Percentiles rank a stretch among this genome's conserved stretches.
phyloP scores from a whole-genome alignment of 306 rosid species.

The Prunus davidiana region DNA sequence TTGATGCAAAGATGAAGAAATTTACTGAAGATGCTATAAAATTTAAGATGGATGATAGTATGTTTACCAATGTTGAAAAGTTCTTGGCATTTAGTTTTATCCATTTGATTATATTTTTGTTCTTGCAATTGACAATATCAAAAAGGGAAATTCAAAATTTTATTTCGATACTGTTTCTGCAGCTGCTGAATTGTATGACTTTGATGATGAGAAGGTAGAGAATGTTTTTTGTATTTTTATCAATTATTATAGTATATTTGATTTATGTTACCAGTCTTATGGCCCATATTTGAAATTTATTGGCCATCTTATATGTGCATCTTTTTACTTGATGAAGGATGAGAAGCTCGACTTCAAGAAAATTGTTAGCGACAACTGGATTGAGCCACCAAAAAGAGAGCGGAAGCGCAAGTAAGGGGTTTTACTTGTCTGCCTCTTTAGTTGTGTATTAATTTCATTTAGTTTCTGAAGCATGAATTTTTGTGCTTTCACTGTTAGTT shows the following conservation, averaged over 20 bases:
- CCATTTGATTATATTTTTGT: not conserved
- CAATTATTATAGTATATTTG: not conserved
- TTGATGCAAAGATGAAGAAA: slow-evolving; percentile 97
- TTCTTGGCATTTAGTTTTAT: not conserved
- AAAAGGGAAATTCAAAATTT: slow-evolving; percentile 7
- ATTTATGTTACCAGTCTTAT: slow-evolving; percentile 8
- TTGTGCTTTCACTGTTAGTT: slow-evolving; percentile 41
- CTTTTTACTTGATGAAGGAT: slow-evolving; percentile 47
- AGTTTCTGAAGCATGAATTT: slow-evolving; percentile 12
- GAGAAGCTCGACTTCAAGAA: slow-evolving; percentile 94
- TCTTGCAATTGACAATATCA: slow-evolving; percentile 5
- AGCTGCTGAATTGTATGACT: slow-evolving; percentile 96
- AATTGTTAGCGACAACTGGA: slow-evolving; percentile 92
- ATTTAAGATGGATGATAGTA: slow-evolving; percentile 99
- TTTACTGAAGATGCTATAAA: slow-evolving; percentile 99
- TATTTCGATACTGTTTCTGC: slow-evolving; percentile 32
- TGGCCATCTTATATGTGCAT: not conserved
- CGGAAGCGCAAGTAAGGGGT: slow-evolving; percentile 84
- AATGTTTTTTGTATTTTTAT: not conserved
- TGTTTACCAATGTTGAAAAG: slow-evolving; percentile 17
- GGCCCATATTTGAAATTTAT: not conserved
- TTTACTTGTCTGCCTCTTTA: slow-evolving; percentile 2
- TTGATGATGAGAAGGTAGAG: slow-evolving; percentile 88
- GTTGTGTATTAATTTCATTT: slow-evolving; percentile 8
- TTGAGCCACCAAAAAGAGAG: slow-evolving; percentile 96